Base-by-base conservation (phyloP, 257 asterid species). In the Hygrophila difformis region DNA sequence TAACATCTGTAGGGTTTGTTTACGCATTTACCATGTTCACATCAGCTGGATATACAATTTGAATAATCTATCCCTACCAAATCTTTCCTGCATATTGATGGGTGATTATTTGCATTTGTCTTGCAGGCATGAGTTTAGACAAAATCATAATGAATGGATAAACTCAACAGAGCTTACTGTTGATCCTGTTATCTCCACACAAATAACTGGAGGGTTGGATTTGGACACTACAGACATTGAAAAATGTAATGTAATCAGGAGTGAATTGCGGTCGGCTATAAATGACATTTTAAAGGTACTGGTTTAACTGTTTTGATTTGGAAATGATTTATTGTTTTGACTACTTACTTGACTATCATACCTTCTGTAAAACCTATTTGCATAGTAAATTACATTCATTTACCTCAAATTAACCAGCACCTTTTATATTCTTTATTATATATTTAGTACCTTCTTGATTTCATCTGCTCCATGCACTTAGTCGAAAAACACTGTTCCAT, bases 81-180 rank as follows among this genome's bases (percentile, higher is more conserved):
- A 26, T 28, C 44, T 8, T 49, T 17, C 14, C 18, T 38, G 44
- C 44, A 26, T 17, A 34, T 28, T 44, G 28, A 51, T 56, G 46
- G 36, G 13, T 31, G 15, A 44, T 38, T 50, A 14, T 49, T 45
- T 59, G 42, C n/a, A n/a, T 21, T 53, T 59, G 58, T 13, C 44
- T 23, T 72, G 55, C 77, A 91, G 99, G 56, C 73, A 78, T 20
- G 97, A 91, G 60, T 91, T 91, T 81, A 74, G 72, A 35, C 75
- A 69, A 66, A 69, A 72, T 63, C 95, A 91, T 54, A 44, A 50
- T 19, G 95, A 83, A 52, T 91, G 99, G 99, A 74, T 91, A 23
- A 45, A 78, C 57, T 53, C 79, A 1, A 85, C 46, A 55, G 87
- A 74, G 56, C 95, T 95, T 41, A 56, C 63, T 17, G 39, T 86